Conservation (phyloP, 2,329 filamentous ascomycete genomes). For the Cercospora sesami region DNA sequence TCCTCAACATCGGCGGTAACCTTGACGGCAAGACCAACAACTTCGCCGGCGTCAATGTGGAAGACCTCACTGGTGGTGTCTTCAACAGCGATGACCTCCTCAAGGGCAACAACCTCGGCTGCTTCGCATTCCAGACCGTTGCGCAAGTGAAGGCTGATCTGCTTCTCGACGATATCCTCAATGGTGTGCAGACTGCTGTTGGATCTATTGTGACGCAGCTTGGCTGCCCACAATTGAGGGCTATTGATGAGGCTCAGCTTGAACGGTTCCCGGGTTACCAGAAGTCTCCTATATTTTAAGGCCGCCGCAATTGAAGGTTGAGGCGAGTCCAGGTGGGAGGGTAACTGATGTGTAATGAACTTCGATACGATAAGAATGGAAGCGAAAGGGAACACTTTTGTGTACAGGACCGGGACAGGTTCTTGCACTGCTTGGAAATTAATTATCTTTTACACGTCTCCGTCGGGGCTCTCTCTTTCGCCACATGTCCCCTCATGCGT, state of each 20-base stretch:
- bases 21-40: conserved; percentile 39
- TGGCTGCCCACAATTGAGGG: conserved; percentile 33
- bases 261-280: conserved; percentile 34
- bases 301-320: neutral
- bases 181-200: conserved; percentile 18
- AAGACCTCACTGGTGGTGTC: conserved; percentile 44
- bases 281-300: conserved; percentile 11
- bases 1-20: conserved; percentile 41
- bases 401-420: neutral
- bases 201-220: conserved; percentile 26
- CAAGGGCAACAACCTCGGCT: conserved; percentile 41
- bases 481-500: too few species aligned
- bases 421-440: neutral
- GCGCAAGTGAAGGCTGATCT: conserved; percentile 40
- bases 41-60: conserved; percentile 41
- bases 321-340: neutral
- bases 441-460: too few species aligned
- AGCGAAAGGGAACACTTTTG: neutral
- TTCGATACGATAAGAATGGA: neutral
- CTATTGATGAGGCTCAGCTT: conserved; percentile 34
- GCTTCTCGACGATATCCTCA: conserved; percentile 15
- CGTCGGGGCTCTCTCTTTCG: too few species aligned
- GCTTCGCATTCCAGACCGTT: conserved; percentile 41
- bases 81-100: conserved; percentile 40
- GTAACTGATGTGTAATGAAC: neutral